A percentile compares a stretch with the other conserved stretches of the same genome.
Evolutionary conservation across 225 moss, liverwort and hornwort species (phyloP).

Genomic region (Bryoerythrophyllum caledonicum): DNA sequence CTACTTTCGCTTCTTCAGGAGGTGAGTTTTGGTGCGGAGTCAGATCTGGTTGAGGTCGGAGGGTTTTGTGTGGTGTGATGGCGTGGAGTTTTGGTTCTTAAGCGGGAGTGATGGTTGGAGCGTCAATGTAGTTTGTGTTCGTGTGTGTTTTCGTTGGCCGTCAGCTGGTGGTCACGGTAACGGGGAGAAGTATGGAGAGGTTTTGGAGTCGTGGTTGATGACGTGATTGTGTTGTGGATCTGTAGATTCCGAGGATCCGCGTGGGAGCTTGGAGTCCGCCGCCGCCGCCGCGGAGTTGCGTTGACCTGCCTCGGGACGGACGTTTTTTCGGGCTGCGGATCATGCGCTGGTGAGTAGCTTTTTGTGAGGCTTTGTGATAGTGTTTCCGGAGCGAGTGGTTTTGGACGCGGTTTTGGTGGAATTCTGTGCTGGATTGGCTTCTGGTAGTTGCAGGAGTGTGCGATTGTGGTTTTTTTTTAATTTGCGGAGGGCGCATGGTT

Average conservation of each 20-base stretch:
- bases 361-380: neutral
- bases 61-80: neutral
- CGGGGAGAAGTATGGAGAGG: neutral
- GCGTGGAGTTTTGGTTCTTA: neutral
- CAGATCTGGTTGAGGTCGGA: slow-evolving; percentile 9
- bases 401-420: neutral
- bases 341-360: neutral
- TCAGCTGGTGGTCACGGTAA: neutral
- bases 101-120: neutral
- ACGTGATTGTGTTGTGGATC: neutral
- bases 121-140: neutral
- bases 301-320: neutral
- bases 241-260: neutral
- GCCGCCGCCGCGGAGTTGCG: neutral
- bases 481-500: neutral
- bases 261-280: neutral
- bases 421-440: neutral
- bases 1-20: neutral
- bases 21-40: neutral
- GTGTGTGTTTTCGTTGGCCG: neutral
- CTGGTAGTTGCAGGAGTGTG: neutral
- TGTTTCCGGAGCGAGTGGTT: too few species aligned
- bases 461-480: neutral
- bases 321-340: neutral
- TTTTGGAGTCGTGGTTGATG: neutral